A percentile compares a stretch with the other conserved stretches of the same genome.
These are phyloP conservation scores for Alternaria triticimaculans DNA, from an alignment of 2,329 filamentous ascomycete genomes.

Conservation along the genomic window DNA sequence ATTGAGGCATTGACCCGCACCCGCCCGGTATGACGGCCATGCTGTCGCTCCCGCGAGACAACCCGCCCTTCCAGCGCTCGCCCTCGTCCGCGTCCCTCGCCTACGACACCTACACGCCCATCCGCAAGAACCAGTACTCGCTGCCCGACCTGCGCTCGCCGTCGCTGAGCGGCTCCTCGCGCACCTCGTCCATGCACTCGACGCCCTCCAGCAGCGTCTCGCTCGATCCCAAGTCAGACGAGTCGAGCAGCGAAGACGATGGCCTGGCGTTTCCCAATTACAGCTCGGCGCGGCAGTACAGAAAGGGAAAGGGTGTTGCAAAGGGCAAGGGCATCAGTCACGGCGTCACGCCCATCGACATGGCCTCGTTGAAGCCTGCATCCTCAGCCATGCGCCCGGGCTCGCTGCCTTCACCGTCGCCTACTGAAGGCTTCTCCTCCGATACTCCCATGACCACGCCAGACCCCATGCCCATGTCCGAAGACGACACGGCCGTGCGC, in stretches of 20 bases:
- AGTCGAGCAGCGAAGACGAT: conserved; percentile 49
- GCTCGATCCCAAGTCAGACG: conserved; percentile 64
- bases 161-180: conserved; percentile 43
- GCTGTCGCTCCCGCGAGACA: conserved; percentile 44
- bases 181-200: conserved; percentile 64
- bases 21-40: conserved; percentile 47
- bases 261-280: conserved; percentile 57
- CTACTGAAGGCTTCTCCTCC: conserved; percentile 56
- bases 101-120: conserved; percentile 45
- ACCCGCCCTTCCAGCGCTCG: conserved; percentile 50
- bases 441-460: conserved; percentile 61
- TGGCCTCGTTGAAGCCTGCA: conserved; percentile 47
- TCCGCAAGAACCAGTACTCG: conserved; percentile 45
- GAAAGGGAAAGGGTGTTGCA: conserved; percentile 11
- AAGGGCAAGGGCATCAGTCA: background rate
- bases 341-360: background rate
- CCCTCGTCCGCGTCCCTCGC: conserved; percentile 55
- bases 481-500: conserved; percentile 80
- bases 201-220: conserved; percentile 70
- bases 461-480: conserved; percentile 63
- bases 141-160: conserved; percentile 46
- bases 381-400: conserved; percentile 40
- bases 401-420: conserved; percentile 58
- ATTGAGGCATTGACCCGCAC: conserved; percentile 29
- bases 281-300: conserved; percentile 22